phyloP scores from a whole-genome alignment of 345 rosid genomes.

The Diplotaxis tenuifolia region DNA sequence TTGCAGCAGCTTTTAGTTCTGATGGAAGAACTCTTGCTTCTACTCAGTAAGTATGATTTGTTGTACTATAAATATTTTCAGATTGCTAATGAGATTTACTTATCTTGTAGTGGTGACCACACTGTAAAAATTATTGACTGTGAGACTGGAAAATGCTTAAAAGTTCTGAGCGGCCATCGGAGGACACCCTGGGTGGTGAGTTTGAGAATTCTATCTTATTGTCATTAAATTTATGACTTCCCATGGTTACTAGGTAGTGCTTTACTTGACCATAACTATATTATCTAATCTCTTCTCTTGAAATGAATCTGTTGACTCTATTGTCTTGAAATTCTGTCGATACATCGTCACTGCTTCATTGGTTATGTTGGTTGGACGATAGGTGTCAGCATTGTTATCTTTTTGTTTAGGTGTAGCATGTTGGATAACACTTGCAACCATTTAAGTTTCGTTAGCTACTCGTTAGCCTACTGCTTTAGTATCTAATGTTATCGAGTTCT shows the following conservation, averaged over 20 bases:
- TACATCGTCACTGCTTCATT: background rate
- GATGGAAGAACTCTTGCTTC: conserved; percentile 90
- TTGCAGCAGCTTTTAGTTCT: conserved; percentile 96
- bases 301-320: conserved; percentile 4
- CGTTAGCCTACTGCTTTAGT: background rate
- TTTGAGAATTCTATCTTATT: conserved; percentile 15
- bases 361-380: conserved; percentile 5
- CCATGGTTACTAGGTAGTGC: conserved; percentile 13
- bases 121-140: conserved; percentile 93
- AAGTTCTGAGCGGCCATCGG: conserved; percentile 89
- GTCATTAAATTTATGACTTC: conserved; percentile 5
- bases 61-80: conserved; percentile 2
- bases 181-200: conserved; percentile 99
- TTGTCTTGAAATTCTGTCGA: too few relatives aligned
- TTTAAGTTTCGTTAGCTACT: too few relatives aligned
- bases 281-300: background rate
- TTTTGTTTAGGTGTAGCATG: conserved; percentile 9
- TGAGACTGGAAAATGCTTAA: conserved; percentile 84
- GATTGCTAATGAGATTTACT: conserved; percentile 25
- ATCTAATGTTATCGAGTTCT: conserved; percentile 30
- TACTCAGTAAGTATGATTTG: conserved; percentile 60
- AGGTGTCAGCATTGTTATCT: conserved; percentile 13
- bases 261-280: background rate
- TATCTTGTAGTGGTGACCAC: conserved; percentile 79
- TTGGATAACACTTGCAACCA: background rate